A percentile compares a stretch with the other conserved stretches of the same genome.
Evolutionary conservation across 2,329 filamentous ascomycete species (phyloP).

Genomic region (Arthrobotrys entomopaga): DNA sequence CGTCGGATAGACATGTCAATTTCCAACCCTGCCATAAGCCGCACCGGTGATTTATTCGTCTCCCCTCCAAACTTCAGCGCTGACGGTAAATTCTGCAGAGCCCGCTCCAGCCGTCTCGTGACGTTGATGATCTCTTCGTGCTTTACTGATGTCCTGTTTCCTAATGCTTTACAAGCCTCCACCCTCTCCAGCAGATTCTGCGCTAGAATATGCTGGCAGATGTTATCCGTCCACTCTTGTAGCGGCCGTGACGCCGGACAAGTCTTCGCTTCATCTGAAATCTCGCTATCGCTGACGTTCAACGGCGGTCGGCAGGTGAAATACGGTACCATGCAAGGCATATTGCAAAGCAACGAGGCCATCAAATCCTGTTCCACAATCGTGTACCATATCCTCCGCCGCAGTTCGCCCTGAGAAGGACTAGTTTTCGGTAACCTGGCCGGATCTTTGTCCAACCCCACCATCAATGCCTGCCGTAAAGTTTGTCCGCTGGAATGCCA

Average conservation of each 20-base stretch:
- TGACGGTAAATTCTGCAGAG: not conserved
- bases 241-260: not conserved
- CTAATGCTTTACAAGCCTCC: not conserved
- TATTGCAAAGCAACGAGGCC: not conserved
- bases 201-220: not conserved
- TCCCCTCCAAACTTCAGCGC: not conserved
- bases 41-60: not conserved
- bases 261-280: not conserved
- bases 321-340: conserved; percentile 12
- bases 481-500: not conserved
- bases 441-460: conserved; percentile 6
- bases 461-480: conserved; percentile 1
- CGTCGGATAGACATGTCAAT: conserved; percentile 5
- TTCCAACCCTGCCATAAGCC: not conserved
- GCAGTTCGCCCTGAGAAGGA: not conserved
- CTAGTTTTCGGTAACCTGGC: not conserved
- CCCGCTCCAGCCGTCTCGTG: no score
- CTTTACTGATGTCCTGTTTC: not conserved
- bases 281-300: conserved; percentile 2
- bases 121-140: no score
- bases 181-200: not conserved
- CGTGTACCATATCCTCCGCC: conserved; percentile 12
- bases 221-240: conserved; percentile 1
- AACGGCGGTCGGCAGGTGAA: conserved; percentile 1
- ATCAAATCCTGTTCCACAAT: conserved; percentile 6